phyloP scores from a whole-genome alignment of 2,329 filamentous ascomycete species.

The Pseudopithomyces chartarum region DNA sequence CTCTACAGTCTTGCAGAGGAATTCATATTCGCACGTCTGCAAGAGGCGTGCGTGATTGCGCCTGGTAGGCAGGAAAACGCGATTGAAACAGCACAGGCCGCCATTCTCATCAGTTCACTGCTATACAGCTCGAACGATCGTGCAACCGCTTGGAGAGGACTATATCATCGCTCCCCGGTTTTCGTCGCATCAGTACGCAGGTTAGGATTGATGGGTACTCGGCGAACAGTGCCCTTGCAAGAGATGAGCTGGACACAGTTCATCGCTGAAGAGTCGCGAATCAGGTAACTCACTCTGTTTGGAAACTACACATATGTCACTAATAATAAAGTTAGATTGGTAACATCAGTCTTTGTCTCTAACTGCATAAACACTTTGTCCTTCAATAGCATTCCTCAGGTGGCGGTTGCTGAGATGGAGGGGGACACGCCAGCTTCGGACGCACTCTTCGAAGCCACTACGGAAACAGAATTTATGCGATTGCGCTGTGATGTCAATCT shows the following conservation, averaged over 20 bases:
- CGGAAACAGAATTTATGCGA: conserved; percentile 1
- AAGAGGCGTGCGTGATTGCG: neutral
- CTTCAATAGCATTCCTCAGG: conserved; percentile 16
- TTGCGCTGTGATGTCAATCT: neutral
- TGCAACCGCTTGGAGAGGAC: conserved; percentile 9
- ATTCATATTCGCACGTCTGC: conserved; percentile 14
- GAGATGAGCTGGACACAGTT: conserved; percentile 11
- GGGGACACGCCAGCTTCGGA: conserved; percentile 13
- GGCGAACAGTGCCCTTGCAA: neutral
- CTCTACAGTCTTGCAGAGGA: conserved; percentile 20
- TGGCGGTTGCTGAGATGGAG: conserved; percentile 13
- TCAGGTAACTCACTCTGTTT: conserved; percentile 7
- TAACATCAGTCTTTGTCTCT: neutral
- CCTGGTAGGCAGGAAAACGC: neutral
- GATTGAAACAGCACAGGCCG: conserved; percentile 16
- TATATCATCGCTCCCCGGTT: conserved; percentile 8
- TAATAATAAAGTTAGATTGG: too few species aligned
- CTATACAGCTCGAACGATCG: conserved; percentile 15
- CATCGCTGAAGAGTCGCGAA: conserved; percentile 14
- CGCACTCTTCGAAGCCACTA: conserved; percentile 18
- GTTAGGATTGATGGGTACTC: neutral
- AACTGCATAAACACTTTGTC: conserved; percentile 17
- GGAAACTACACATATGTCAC: too few species aligned
- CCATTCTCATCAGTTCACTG: conserved; percentile 12
- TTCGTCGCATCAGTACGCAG: conserved; percentile 13